phyloP scores from a whole-genome alignment of 1,139 yeast genomes.

The Blastobotrys ciferrii region DNA sequence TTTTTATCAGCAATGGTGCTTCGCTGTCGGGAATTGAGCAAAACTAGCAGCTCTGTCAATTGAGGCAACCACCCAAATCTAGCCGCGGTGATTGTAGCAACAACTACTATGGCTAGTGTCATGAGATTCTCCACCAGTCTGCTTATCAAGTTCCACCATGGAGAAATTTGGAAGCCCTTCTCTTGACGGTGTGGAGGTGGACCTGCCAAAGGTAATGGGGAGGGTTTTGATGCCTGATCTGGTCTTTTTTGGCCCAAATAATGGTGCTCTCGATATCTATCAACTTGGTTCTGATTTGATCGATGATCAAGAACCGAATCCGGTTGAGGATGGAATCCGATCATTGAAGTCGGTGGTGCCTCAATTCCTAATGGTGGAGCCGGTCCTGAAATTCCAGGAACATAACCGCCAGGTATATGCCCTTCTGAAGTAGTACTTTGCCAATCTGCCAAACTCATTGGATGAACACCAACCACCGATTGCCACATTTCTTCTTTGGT shows the following conservation, averaged over 20 bases:
- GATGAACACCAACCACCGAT: slow-evolving; percentile 40
- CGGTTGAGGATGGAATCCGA: slow-evolving; percentile 10
- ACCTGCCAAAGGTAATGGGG: slow-evolving; percentile 20
- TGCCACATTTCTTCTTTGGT: slow-evolving; percentile 21
- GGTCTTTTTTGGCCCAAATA: slow-evolving; percentile 6
- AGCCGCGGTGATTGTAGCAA: slow-evolving; percentile 39
- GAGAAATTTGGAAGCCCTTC: slow-evolving; percentile 18
- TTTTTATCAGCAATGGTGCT: background rate
- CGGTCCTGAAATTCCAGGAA: slow-evolving; percentile 12
- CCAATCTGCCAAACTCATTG: slow-evolving; percentile 15
- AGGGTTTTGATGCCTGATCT: slow-evolving; percentile 18
- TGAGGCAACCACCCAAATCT: slow-evolving; percentile 44
- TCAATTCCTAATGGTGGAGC: slow-evolving; percentile 19
- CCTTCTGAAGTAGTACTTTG: slow-evolving; percentile 3
- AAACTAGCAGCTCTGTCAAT: slow-evolving; percentile 27
- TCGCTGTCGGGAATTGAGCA: slow-evolving; percentile 10
- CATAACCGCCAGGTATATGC: background rate
- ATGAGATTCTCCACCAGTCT: slow-evolving; percentile 50
- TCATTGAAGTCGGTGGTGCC: slow-evolving; percentile 13
- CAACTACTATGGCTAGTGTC: slow-evolving; percentile 41
- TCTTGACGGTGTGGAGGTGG: slow-evolving; percentile 13
- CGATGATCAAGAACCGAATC: background rate
- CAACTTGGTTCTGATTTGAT: background rate
- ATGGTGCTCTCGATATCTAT: background rate
- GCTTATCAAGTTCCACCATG: slow-evolving; percentile 26